phyloP scores from a whole-genome alignment of 2,329 filamentous ascomycete genomes.

The Penicillium sclerotiorum region DNA sequence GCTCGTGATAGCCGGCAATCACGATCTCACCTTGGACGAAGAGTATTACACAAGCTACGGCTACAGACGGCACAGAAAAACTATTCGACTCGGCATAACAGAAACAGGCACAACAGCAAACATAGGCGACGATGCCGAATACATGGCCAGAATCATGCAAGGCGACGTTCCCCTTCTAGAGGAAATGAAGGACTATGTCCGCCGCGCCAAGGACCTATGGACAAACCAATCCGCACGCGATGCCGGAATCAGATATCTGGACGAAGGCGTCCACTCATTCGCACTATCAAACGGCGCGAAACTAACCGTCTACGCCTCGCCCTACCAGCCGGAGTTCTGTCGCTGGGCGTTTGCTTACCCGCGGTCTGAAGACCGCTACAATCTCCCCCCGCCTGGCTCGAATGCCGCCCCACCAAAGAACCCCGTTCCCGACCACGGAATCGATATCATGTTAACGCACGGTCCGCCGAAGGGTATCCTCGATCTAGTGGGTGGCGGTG shows the following conservation, averaged over 20 bases:
- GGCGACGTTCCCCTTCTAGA: constrained; percentile 4
- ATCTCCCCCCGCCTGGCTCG: constrained; percentile 35
- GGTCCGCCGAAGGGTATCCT: constrained; percentile 58
- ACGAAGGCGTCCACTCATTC: constrained; percentile 56
- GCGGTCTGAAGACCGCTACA: constrained; percentile 56
- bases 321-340: constrained; percentile 59
- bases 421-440: constrained; percentile 47
- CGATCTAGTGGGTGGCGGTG: constrained; percentile 44
- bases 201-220: constrained; percentile 50
- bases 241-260: constrained; percentile 57
- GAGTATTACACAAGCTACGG: constrained; percentile 47
- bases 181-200: constrained; percentile 17
- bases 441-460: constrained; percentile 65
- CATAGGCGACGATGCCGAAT: constrained; percentile 17
- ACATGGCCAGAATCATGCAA: constrained; percentile 5
- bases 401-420: constrained; percentile 29
- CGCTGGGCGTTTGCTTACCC: constrained; percentile 60
- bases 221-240: constrained; percentile 45
- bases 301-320: constrained; percentile 55
- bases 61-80: constrained; percentile 30
- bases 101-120: constrained; percentile 16
- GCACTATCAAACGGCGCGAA: constrained; percentile 49
- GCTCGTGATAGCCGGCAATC: constrained; percentile 65
- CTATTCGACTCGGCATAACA: constrained; percentile 21
- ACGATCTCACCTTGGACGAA: constrained; percentile 61